phyloP scores from a whole-genome alignment of 1,284 basidiomycete genomes.

The Ganoderma sinense region DNA sequence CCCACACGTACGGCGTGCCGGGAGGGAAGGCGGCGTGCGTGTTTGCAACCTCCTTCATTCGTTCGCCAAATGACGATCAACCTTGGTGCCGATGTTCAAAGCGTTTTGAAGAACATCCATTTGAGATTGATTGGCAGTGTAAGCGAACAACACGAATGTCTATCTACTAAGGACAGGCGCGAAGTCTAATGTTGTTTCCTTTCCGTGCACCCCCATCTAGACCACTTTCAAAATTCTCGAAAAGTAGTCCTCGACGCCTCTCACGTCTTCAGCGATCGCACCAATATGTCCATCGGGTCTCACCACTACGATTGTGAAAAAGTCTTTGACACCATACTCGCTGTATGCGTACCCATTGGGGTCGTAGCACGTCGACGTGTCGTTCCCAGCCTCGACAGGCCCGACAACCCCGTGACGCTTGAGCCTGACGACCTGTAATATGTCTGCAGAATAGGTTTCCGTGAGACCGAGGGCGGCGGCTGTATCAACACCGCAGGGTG shows the following conservation, averaged over 20 bases:
- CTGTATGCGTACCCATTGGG: constrained; percentile 26
- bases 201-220: not conserved
- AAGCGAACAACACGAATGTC: not conserved
- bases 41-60: too few species aligned
- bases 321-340: constrained; percentile 27
- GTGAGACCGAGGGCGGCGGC: not conserved
- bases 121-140: not conserved
- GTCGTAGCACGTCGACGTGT: constrained; percentile 22
- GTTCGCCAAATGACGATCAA: not conserved
- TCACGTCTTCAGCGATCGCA: constrained; percentile 26
- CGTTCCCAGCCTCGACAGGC: not conserved
- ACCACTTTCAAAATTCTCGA: constrained; percentile 10
- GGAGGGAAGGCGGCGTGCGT: too few species aligned
- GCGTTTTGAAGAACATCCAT: not conserved
- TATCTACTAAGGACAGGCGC: not conserved
- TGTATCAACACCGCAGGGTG: not conserved
- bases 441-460: constrained; percentile 3
- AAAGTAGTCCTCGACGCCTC: constrained; percentile 30
- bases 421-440: constrained; percentile 22
- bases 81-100: not conserved
- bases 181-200: too few species aligned
- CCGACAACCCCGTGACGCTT: constrained; percentile 1
- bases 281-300: constrained; percentile 40
- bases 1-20: too few species aligned
- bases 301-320: constrained; percentile 29